Base-by-base conservation (phyloP, 2,329 filamentous ascomycete species). In the Emmonsia crescens region DNA sequence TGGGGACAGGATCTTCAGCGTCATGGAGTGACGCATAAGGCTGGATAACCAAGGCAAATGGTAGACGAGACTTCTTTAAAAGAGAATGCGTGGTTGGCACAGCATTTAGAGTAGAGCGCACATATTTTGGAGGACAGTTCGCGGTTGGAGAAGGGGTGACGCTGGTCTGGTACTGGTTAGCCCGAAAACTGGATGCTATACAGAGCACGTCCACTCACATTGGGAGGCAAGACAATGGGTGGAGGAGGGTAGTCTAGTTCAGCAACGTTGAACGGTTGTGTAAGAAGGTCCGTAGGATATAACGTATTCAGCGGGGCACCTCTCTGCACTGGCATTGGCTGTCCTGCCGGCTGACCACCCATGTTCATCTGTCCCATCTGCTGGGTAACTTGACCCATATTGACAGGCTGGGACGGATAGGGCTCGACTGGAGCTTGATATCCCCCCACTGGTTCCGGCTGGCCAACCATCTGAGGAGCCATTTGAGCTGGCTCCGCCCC, bases 11-110 rank as follows among this genome's bases (percentile, higher is more conserved):
- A 69, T 97, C 94, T 75, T 97, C 93, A 24, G 89, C 84, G 74
- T 99, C 94, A 73, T 96, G 93, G 36, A 99, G 85, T 31, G 92
- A 86, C 46, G 87, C 91, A 71, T 97, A 99, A 16, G 94, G 94
- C 76, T 97, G 93, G 67, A 99, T 96, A 65, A 97, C 87, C 44
- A 99, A 86, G 48, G 93, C 92, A 73, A 97, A 96, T 0, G 94
- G 94, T 62, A 99, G 82, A 76, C 92, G 94, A 61, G 92, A 96
- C 79, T 97, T 97, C 79, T 97, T 99, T 63, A 99, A 83, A 31
- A 97, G 82, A 24, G 89, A 94, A 75, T 95, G 85, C 62, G 90
- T 96, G 27, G 91, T 96, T 2, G 94, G 94, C 51, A 96, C 87
- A 31, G 91, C 91, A 75, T 97, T 97, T 66, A 99, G 79, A 5